Evolutionary conservation across 2,329 filamentous ascomycete genomes (phyloP), one percentile per base, ranked within the genome.

Genomic region (Alternaria rosae): DNA sequence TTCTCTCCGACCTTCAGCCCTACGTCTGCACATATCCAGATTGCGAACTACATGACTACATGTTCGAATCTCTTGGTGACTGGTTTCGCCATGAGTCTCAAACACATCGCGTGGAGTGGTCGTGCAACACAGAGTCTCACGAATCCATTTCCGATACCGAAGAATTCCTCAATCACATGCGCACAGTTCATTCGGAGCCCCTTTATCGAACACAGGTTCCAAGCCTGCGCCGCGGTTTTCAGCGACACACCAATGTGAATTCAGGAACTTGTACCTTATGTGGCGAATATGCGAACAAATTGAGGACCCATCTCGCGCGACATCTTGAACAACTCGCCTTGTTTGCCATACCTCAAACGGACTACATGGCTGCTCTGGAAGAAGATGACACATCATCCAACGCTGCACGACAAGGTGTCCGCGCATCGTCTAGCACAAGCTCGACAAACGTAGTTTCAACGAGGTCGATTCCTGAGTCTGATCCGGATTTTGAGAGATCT

Each of bases 91-190:
- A 47, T 10, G 44, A 47, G 11, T 25, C 23, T 1, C 13, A 6
- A 3, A 25, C 21, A 2, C 44, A 47, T 28, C 44, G 44, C 5
- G 6, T 28, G 15, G 25, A 47, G n/a, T 47, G 44, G 44, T 47
- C 8, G 6, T 47, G 44, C 5, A 47, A 47, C 25, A 28, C 25
- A 11, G 44, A 28, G 2, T n/a, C 23, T 13, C 44, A 47, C 4
- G 5, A 11, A 8, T 25, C 21, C 5, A 28, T 26, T 12, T 4
- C 2, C n/a, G 8, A 25, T 0, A 28, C 1, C 3, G 4, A n/a
- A 3, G 21, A 17, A 6, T 47, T 47, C 5, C 4, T 47, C 15
- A 0, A n/a, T 6, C 44, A 47, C 7, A 47, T 47, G 44, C 9
- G 3, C 9, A 13, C 2, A 0, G 8, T 11, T 9, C 44, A 47